These are phyloP conservation scores for Amanita rimosa DNA, from an alignment of 768 basidiomycete genomes.

Conservation along the genomic window DNA sequence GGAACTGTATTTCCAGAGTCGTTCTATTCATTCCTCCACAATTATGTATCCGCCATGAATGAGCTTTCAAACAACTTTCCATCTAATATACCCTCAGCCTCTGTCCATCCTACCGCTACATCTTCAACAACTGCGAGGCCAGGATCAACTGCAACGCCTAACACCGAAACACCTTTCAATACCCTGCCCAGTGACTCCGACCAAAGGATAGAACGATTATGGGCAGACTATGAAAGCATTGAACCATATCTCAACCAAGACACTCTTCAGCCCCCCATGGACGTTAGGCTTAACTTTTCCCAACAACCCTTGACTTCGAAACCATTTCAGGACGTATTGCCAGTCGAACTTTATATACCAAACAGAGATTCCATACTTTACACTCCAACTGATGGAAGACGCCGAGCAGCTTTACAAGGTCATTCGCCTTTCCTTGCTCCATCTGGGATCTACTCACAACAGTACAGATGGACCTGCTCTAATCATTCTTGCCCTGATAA, in stretches of 20 bases:
- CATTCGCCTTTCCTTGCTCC: background rate
- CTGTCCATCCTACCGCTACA: slow-evolving; percentile 16
- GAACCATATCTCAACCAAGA: slow-evolving; percentile 58
- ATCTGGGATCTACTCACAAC: background rate
- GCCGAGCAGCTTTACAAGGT: slow-evolving; percentile 56
- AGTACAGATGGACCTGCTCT: slow-evolving; percentile 75
- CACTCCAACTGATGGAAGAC: slow-evolving; percentile 33
- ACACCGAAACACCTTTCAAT: slow-evolving; percentile 21
- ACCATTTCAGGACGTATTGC: slow-evolving; percentile 67
- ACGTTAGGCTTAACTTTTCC: slow-evolving; percentile 48
- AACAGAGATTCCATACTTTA: slow-evolving; percentile 50
- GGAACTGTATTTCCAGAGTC: slow-evolving; percentile 81
- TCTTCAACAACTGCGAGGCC: slow-evolving; percentile 22
- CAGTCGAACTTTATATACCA: slow-evolving; percentile 65
- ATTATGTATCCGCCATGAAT: slow-evolving; percentile 74
- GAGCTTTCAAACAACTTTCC: slow-evolving; percentile 37
- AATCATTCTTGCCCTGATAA: slow-evolving; percentile 77
- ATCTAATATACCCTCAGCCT: slow-evolving; percentile 25
- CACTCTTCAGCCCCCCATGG: slow-evolving; percentile 31
- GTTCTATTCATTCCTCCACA: slow-evolving; percentile 92
- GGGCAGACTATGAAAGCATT: slow-evolving; percentile 79
- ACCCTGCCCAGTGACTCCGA: slow-evolving; percentile 76
- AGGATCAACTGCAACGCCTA: slow-evolving; percentile 10
- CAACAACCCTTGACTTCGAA: slow-evolving; percentile 26
- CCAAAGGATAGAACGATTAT: slow-evolving; percentile 69